Base-by-base conservation (phyloP, 2,329 filamentous ascomycete genomes). In the Rasamsonia emersonii region DNA sequence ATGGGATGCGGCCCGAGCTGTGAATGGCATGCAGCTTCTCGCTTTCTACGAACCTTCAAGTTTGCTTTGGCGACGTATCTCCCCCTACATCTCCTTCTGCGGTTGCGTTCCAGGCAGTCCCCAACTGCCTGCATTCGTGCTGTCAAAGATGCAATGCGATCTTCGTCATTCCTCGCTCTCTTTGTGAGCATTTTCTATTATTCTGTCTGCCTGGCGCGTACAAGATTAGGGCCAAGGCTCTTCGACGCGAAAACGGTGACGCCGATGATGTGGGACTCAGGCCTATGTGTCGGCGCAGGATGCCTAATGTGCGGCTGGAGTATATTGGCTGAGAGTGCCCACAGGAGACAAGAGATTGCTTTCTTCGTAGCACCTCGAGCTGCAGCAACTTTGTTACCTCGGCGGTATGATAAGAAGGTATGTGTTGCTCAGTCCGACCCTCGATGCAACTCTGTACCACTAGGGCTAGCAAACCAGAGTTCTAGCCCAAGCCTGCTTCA, bases 181-280 rank as follows among this genome's bases (percentile, higher is more conserved):
- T 93, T 89, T 55, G 81, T 93, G 42, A 67, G 75, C 1, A 62
- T 86, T 8, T 91, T 89, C 54, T 93, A 88, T 62, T 93, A 93
- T 53, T 78, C 81, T 17, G 81, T 93, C 3, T 93, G 86, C 51
- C 73, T 93, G 0, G 68, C 76, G 4, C 74, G 86, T 26, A 86
- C 79, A 1, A 71, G 82, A 18, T 39, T 91, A 5, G 85, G 85
- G 0, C 86, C 86, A 0, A 71, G 54, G 19, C 14, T 89, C 9
- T 61, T 88, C 15, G 71, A 75, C n/a, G 63, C 52, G 11, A 68
- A 74, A 38, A 55, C 54, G 2, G 50, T 71, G 15, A 68, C 65
- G 18, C 68, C 70, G 4, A 58, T 67, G 51, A 71, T 70, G 66
- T 73, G 69, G 68, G 71, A 75, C 47, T 62, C 63, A 19, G 65